Conservation (phyloP, 1,139 yeast genomes). For the Suhomyces maxii region DNA sequence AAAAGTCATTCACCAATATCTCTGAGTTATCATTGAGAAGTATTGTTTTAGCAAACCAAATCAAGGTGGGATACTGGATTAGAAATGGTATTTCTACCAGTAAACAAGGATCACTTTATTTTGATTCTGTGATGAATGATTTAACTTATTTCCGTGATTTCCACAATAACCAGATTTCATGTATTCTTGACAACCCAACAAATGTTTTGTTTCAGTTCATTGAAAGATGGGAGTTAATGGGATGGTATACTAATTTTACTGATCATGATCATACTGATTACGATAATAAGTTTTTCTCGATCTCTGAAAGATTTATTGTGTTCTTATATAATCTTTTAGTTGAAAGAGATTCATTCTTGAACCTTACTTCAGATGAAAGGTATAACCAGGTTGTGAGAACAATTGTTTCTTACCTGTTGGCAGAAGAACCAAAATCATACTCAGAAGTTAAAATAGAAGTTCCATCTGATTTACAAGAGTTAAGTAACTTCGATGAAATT, state of each 20-base stretch:
- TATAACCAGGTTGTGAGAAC: constrained; percentile 28
- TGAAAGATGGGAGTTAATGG: constrained; percentile 60
- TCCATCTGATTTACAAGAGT: constrained; percentile 35
- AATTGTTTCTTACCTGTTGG: constrained; percentile 47
- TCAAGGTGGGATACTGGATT: constrained; percentile 84
- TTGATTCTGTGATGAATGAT: constrained; percentile 37
- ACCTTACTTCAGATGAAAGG: constrained; percentile 25
- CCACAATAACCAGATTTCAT: constrained; percentile 56
- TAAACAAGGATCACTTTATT: constrained; percentile 44
- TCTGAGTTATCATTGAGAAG: constrained; percentile 62
- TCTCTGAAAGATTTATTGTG: constrained; percentile 54
- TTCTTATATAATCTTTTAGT: constrained; percentile 58
- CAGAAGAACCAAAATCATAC: constrained; percentile 56
- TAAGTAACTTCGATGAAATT: constrained; percentile 37
- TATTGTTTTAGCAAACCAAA: constrained; percentile 70
- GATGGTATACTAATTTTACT: constrained; percentile 50
- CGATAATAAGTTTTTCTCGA: constrained; percentile 54
- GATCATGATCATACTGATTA: constrained; percentile 46
- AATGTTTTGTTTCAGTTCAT: constrained; percentile 48
- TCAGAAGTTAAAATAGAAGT: constrained; percentile 44
- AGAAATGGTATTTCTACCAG: constrained; percentile 68
- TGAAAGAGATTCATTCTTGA: constrained; percentile 51
- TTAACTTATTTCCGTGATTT: constrained; percentile 47
- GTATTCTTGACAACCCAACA: constrained; percentile 46
- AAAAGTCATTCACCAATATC: constrained; percentile 37